Percentiles rank a stretch among this genome's conserved stretches.
These are phyloP conservation scores for Penicillium sp. DNA, from an alignment of 2,329 filamentous ascomycete species.

Conservation along the genomic window DNA sequence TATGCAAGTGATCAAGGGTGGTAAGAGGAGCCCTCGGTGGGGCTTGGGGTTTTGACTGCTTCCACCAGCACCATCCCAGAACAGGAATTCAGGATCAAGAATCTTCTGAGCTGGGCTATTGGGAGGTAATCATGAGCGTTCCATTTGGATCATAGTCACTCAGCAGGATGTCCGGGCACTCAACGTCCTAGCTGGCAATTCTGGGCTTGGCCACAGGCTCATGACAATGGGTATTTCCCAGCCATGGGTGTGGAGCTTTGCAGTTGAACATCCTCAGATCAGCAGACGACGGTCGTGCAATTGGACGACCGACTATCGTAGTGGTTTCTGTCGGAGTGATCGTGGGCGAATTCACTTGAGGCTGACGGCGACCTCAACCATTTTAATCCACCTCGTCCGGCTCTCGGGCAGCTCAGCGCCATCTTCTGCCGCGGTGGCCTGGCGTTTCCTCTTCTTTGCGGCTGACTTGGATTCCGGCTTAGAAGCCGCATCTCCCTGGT, in stretches of 20 bases:
- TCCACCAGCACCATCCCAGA: not conserved
- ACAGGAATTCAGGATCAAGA: not conserved
- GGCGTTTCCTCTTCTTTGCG: constrained; percentile 31
- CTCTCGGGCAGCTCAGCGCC: constrained; percentile 43
- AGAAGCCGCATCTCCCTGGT: constrained; percentile 9
- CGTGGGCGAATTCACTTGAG: constrained; percentile 33
- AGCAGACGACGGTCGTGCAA: not conserved
- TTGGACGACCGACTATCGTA: not conserved
- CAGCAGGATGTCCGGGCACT: not conserved
- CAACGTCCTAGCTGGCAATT: not conserved
- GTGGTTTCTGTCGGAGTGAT: not conserved
- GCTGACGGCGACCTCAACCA: constrained; percentile 45
- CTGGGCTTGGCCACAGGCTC: not conserved
- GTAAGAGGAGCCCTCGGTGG: not conserved
- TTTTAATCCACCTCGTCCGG: constrained; percentile 47
- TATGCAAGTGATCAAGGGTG: not conserved
- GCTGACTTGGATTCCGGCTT: constrained; percentile 18
- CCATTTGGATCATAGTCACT: not conserved
- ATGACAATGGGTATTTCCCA: not conserved
- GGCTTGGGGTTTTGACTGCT: not conserved
- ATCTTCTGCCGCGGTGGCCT: constrained; percentile 17
- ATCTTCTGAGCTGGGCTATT: not conserved
- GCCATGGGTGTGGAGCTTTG: not conserved
- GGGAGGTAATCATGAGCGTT: not conserved
- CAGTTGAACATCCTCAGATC: not conserved